A percentile compares a stretch with the other conserved stretches of the same genome.
These are phyloP conservation scores for Dianthus caryophyllus DNA, from an alignment of 148 eudicot species.

Conservation along the genomic window DNA sequence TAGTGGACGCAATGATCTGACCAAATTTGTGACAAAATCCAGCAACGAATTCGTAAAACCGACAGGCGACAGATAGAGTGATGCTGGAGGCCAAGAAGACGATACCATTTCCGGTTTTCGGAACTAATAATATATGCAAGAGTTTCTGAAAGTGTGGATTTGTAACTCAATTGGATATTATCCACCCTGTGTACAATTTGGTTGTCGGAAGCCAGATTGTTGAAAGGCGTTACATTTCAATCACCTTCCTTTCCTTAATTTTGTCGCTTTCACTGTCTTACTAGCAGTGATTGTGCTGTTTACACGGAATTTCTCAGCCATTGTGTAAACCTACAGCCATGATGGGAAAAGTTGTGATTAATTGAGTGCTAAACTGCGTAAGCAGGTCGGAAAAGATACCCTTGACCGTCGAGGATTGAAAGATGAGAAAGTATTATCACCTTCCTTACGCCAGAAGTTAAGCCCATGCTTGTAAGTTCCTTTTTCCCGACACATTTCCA, in stretches of 20 bases:
- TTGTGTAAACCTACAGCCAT: constrained; percentile 64
- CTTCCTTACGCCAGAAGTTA: constrained; percentile 96
- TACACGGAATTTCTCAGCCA: constrained; percentile 70
- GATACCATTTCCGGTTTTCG: background rate
- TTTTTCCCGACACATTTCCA: constrained; percentile 66
- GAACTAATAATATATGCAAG: background rate
- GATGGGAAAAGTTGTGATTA: constrained; percentile 1
- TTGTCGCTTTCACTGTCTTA: constrained; percentile 24
- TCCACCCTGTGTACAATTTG: background rate
- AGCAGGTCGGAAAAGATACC: background rate
- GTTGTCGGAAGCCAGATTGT: background rate
- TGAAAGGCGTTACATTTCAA: background rate
- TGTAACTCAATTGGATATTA: background rate
- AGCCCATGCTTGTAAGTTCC: constrained; percentile 74
- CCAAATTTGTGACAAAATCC: background rate
- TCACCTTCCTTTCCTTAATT: constrained; percentile 33
- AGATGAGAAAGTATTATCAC: constrained; percentile 30
- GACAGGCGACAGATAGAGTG: no score
- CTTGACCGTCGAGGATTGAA: background rate
- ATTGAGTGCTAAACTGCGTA: constrained; percentile 1
- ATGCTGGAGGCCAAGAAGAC: constrained; percentile 2
- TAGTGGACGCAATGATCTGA: background rate
- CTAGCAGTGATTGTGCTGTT: constrained; percentile 17
- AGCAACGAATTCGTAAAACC: background rate
- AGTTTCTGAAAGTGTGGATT: background rate